Evolutionary conservation across 331 rosid species (phyloP).

Genomic region (Cydonia oblonga): DNA sequence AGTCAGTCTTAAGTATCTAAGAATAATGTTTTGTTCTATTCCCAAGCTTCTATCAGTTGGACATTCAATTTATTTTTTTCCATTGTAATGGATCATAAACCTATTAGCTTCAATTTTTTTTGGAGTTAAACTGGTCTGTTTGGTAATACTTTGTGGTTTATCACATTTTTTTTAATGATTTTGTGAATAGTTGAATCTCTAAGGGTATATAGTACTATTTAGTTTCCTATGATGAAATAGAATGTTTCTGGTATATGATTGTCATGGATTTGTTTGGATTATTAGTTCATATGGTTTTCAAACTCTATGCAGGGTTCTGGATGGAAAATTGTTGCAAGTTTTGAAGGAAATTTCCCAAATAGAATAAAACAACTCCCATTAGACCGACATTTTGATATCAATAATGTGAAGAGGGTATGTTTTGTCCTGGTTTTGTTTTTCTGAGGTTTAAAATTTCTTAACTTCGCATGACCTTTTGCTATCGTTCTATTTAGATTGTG

Average conservation of each 20-base stretch:
- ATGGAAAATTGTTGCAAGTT: constrained; percentile 95
- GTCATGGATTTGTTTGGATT: too few relatives aligned
- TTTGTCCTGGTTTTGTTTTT: background rate
- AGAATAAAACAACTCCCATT: constrained; percentile 89
- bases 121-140: background rate
- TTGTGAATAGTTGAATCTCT: background rate
- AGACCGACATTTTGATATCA: constrained; percentile 86
- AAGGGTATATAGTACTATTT: background rate
- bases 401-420: constrained; percentile 83
- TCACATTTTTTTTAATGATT: background rate
- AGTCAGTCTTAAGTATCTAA: background rate
- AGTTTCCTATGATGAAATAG: background rate
- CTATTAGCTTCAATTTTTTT: background rate
- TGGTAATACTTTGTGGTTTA: background rate
- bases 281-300: background rate
- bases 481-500: constrained; percentile 53
- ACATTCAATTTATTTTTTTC: background rate
- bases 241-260: too few relatives aligned
- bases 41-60: background rate
- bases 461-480: constrained; percentile 6
- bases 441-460: constrained; percentile 4
- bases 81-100: background rate
- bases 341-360: constrained; percentile 90
- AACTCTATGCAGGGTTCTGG: constrained; percentile 65
- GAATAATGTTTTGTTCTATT: background rate